A percentile compares a stretch with the other conserved stretches of the same genome.
Conservation (phyloP, 2,329 filamentous ascomycete species). For the Plectosphaerella cucumerina region DNA sequence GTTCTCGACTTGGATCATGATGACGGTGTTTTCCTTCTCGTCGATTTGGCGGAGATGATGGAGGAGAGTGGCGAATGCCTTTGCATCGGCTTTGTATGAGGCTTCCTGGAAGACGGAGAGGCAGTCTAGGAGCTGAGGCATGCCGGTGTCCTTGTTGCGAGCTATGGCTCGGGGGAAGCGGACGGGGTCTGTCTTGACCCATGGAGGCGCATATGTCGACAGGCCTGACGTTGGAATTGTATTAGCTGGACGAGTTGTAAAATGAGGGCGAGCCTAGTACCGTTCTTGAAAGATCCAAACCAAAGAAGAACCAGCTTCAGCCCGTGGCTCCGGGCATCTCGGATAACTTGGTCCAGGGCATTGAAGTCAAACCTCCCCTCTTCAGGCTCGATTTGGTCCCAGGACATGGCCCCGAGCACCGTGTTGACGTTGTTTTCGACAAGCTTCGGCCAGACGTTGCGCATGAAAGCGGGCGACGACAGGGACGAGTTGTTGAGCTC, state of each 20-base stretch:
- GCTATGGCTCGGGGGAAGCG: not conserved
- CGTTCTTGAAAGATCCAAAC: conserved; percentile 2
- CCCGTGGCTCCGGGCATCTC: conserved; percentile 13
- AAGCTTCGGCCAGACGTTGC: conserved; percentile 17
- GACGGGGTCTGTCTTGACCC: not conserved
- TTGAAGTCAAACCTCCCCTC: conserved; percentile 22
- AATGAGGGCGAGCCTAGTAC: no score
- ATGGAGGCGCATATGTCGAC: not conserved
- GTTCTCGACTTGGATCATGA: conserved; percentile 2
- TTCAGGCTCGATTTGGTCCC: conserved; percentile 24
- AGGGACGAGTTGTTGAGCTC: conserved; percentile 25
- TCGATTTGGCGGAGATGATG: not conserved
- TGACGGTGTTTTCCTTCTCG: not conserved
- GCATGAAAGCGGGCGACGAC: conserved; percentile 15
- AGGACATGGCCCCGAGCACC: conserved; percentile 21
- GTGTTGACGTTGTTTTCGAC: conserved; percentile 22
- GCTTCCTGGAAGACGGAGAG: not conserved
- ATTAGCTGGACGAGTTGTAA: not conserved
- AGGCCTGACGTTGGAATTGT: not conserved
- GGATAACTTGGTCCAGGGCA: conserved; percentile 19
- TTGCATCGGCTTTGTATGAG: not conserved
- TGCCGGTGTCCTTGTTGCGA: not conserved
- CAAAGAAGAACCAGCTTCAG: not conserved
- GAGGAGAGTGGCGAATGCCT: not conserved
- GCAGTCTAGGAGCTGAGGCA: not conserved